These are phyloP conservation scores for Pichia nakasei DNA, from an alignment of 805 yeast genomes.

Conservation along the genomic window DNA sequence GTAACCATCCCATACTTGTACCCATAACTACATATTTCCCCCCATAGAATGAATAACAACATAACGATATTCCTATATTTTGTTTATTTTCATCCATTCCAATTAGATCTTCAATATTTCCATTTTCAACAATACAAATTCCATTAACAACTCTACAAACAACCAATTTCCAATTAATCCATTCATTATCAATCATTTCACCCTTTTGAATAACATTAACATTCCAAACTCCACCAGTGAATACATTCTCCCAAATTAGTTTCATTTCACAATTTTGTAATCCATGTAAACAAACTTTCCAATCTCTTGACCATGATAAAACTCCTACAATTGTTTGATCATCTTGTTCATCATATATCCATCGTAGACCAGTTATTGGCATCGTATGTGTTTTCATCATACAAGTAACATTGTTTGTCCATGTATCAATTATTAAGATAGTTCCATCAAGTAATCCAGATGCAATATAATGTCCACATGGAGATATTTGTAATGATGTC, in stretches of 20 bases:
- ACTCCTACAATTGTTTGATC: slow-evolving; percentile 29
- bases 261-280: slow-evolving; percentile 34
- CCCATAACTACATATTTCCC: slow-evolving; percentile 62
- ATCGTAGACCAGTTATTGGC: slow-evolving; percentile 61
- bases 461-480: slow-evolving; percentile 79
- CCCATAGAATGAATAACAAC: slow-evolving; percentile 18
- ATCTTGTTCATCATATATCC: slow-evolving; percentile 41
- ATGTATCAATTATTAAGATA: slow-evolving; percentile 64
- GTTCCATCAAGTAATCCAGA: slow-evolving; percentile 71
- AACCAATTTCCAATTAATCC: slow-evolving; percentile 4
- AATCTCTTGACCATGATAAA: slow-evolving; percentile 68
- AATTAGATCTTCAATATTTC: slow-evolving; percentile 16
- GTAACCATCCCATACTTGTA: slow-evolving; percentile 72
- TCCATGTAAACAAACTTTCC: slow-evolving; percentile 81
- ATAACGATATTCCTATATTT: slow-evolving; percentile 5
- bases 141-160: slow-evolving; percentile 5
- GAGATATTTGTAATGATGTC: slow-evolving; percentile 59
- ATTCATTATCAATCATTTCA: neutral
- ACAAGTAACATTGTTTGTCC: slow-evolving; percentile 52
- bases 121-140: slow-evolving; percentile 3
- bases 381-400: slow-evolving; percentile 58
- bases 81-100: neutral
- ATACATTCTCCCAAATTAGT: slow-evolving; percentile 4
- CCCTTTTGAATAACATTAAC: slow-evolving; percentile 1
- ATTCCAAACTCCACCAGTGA: slow-evolving; percentile 11